A percentile compares a stretch with the other conserved stretches of the same genome.
Conservation (phyloP, 2,329 filamentous ascomycete species). For the Atkinsonella texensis region DNA sequence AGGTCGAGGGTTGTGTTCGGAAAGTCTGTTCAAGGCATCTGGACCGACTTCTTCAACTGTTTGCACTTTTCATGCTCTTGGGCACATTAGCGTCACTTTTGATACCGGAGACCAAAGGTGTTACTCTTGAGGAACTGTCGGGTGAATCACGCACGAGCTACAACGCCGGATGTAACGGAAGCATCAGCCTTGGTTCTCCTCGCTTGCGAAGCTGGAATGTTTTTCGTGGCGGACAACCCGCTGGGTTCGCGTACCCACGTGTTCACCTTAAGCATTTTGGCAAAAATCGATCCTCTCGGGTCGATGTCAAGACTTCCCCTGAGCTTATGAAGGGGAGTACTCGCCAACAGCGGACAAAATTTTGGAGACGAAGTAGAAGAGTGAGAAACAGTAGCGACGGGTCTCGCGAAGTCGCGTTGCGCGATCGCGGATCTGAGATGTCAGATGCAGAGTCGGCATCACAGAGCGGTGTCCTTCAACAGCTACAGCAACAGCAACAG, state of each 20-base stretch:
- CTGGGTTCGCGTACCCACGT: conserved; percentile 36
- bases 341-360: conserved; percentile 13
- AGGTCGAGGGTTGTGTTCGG: conserved; percentile 34
- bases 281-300: conserved; percentile 17
- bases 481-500: conserved; percentile 4
- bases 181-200: conserved; percentile 25
- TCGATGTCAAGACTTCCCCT: conserved; percentile 33
- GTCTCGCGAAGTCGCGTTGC: conserved; percentile 21
- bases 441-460: background rate
- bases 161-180: conserved; percentile 38
- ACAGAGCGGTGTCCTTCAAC: background rate
- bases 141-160: conserved; percentile 53
- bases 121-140: conserved; percentile 59
- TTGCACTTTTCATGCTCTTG: conserved; percentile 68
- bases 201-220: conserved; percentile 29
- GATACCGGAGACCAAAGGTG: conserved; percentile 66
- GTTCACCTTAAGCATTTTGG: conserved; percentile 14
- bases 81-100: conserved; percentile 57
- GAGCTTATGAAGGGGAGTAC: conserved; percentile 20
- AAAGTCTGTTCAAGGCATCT: conserved; percentile 46
- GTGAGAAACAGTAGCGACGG: conserved; percentile 16
- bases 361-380: conserved; percentile 19
- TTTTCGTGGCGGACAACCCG: conserved; percentile 37
- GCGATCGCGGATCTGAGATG: conserved; percentile 9
- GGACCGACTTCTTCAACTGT: conserved; percentile 64